phyloP scores from a whole-genome alignment of 208 protist genomes.

The Crithidia sp. region DNA sequence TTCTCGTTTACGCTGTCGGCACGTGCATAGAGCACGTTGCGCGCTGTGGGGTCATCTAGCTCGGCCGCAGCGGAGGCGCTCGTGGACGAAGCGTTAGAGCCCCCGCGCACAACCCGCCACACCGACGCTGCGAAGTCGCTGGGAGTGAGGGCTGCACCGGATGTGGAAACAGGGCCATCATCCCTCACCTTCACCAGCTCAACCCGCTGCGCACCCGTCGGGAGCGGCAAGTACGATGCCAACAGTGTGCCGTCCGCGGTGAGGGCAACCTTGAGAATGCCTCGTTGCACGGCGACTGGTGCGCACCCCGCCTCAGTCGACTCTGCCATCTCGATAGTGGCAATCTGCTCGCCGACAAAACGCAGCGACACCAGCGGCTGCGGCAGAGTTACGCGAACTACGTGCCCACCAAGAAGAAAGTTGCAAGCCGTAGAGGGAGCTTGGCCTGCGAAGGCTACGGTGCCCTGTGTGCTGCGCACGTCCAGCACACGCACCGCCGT shows the following conservation, averaged over 20 bases:
- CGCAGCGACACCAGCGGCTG: constrained; percentile 27
- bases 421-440: constrained; percentile 2
- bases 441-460: constrained; percentile 22
- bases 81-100: background rate
- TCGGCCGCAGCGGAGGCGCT: background rate
- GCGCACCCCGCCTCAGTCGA: background rate
- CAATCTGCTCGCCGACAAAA: constrained; percentile 24
- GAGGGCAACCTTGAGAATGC: constrained; percentile 26
- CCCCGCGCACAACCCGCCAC: constrained; percentile 12
- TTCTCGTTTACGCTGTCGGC: constrained; percentile 19
- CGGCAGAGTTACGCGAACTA: constrained; percentile 44
- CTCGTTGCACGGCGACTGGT: background rate
- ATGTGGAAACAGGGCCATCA: background rate
- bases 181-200: constrained; percentile 22
- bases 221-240: constrained; percentile 27
- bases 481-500: constrained; percentile 19
- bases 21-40: constrained; percentile 30
- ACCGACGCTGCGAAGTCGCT: constrained; percentile 21
- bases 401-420: constrained; percentile 26
- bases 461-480: constrained; percentile 14
- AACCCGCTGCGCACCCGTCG: constrained; percentile 7
- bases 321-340: constrained; percentile 13
- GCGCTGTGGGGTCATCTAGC: constrained; percentile 5
- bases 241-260: constrained; percentile 2
- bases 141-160: background rate